Evolutionary conservation across 345 rosid genomes (phyloP), one percentile per base, ranked within the genome.

Genomic region (Pseudoturritis turrita): DNA sequence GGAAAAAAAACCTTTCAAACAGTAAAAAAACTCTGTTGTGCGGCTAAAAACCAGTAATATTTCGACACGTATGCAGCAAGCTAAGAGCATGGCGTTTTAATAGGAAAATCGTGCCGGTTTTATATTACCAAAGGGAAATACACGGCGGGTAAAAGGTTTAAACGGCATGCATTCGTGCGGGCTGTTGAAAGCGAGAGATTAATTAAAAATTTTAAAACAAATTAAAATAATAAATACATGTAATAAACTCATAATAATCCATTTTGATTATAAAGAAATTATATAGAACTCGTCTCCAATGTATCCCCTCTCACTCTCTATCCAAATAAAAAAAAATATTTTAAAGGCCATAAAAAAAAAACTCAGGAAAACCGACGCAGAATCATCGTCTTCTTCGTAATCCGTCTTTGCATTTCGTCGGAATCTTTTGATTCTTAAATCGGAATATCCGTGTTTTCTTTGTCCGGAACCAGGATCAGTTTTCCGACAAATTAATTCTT

Each of bases 291-390:
- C 57, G 29, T 58, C 76, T 63, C 40, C 23, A 12, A 45, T 57
- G 66, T 47, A n/a, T n/a, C n/a, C n/a, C n/a, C 71, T 69, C 65
- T 68, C 79, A 68, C 70, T 76, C 77, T 73, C 72, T 73, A 60
- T 75, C 74, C 75, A 54, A 75, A 67, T 11, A 50, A 58, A 14
- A 60, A 52, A 29, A 68, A 50, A 5, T n/a, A n/a, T n/a, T n/a
- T n/a, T n/a, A 11, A 40, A 60, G 12, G 22, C 19, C 51, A 41
- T 23, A 62, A 35, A 45, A 21, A 39, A 18, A 21, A 25, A 57
- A 14, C 28, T 58, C 67, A 33, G 25, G 35, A 73, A 74, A 74
- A 66, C 31, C 70, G 49, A 41, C 69, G 68, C 57, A 58, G 21
- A 39, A 39, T 61, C 70, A 6, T 74, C 73, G 31, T 74, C 68